Evolutionary conservation across 1,284 basidiomycete species (phyloP).

Genomic region (Moesziomyces antarcticus): DNA sequence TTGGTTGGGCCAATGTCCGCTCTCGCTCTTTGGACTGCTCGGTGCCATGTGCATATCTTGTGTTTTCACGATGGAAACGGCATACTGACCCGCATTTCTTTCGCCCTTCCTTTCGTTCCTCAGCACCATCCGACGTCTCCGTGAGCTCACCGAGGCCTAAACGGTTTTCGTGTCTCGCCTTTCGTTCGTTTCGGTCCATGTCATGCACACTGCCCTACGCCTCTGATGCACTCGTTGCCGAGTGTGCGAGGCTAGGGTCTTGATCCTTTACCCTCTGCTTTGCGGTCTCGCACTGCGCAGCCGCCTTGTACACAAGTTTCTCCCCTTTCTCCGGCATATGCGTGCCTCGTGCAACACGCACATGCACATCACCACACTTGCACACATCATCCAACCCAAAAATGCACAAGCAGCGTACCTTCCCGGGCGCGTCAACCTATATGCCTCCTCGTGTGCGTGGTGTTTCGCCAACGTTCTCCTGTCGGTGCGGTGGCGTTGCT

Average conservation of each 20-base stretch:
- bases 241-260: constrained; percentile 6
- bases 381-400: constrained; percentile 14
- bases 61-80: too few species aligned
- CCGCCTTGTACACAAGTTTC: constrained; percentile 44
- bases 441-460: not conserved
- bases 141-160: constrained; percentile 68
- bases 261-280: constrained; percentile 8
- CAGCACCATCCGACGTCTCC: constrained; percentile 68
- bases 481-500: too few species aligned
- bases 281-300: constrained; percentile 14
- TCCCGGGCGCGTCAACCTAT: not conserved
- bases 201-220: constrained; percentile 1
- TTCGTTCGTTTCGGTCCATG: not conserved
- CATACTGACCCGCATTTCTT: constrained; percentile 12
- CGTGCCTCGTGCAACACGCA: constrained; percentile 1
- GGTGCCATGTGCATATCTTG: not conserved
- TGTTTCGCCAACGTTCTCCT: not conserved
- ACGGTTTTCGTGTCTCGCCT: constrained; percentile 5
- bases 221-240: constrained; percentile 5
- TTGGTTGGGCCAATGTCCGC: too few species aligned
- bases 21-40: not conserved
- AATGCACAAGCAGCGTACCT: not conserved
- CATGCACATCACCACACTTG: constrained; percentile 14
- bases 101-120: not conserved
- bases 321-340: not conserved